phyloP scores from a whole-genome alignment of 2,329 filamentous ascomycete species.

The Podosphaera aphanis region DNA sequence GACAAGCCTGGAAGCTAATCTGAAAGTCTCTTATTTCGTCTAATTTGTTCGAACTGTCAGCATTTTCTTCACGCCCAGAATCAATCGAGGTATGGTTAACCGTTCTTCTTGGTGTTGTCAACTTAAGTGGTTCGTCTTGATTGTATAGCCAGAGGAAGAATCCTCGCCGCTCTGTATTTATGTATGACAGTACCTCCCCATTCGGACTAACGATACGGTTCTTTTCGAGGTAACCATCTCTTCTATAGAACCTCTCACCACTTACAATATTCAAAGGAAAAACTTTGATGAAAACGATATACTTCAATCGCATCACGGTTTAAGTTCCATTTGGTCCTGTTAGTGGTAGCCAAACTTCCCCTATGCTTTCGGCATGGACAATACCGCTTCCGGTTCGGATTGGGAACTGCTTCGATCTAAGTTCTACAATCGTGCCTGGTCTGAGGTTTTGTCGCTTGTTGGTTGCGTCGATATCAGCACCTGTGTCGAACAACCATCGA shows the following conservation, averaged over 20 bases:
- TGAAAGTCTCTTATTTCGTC: too few relatives aligned
- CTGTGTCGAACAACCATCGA: too few relatives aligned
- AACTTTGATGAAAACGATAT: neutral
- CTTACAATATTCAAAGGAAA: neutral
- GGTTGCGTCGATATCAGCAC: neutral
- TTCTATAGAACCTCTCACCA: neutral
- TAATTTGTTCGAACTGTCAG: too few relatives aligned
- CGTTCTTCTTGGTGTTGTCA: neutral
- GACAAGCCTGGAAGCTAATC: neutral
- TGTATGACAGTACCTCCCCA: neutral
- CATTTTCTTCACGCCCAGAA: too few relatives aligned
- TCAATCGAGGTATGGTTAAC: neutral
- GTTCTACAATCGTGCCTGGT: neutral
- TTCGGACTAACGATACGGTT: neutral
- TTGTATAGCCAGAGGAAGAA: neutral
- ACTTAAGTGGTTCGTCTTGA: neutral
- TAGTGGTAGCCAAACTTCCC: too few relatives aligned
- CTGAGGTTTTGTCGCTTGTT: neutral
- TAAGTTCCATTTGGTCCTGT: too few relatives aligned
- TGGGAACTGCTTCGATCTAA: neutral
- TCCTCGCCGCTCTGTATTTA: neutral
- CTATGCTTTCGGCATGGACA: neutral
- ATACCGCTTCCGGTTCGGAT: neutral
- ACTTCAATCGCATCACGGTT: neutral
- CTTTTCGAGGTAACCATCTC: neutral